Evolutionary conservation across 441 rosid genomes (phyloP), one percentile per base, ranked within the genome.

Genomic region (Manihot esculenta): DNA sequence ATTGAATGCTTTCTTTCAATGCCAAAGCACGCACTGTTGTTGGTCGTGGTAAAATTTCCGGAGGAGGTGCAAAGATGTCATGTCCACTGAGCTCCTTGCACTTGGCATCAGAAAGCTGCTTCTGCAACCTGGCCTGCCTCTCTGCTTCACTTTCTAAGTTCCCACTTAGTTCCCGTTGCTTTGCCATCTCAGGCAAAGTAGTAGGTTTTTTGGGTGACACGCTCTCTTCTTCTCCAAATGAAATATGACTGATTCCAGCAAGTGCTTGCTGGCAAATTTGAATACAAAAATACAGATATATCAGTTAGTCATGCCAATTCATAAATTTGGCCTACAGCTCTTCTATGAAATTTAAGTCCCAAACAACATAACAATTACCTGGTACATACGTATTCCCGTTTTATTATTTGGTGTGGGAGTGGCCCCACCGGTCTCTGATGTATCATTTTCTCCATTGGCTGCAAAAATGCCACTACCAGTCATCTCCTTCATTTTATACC

Each of bases 121-220:
- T 95, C 82, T 91, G 88, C 75, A 90, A 79, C 78, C 63, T 87
- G 26, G 81, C 76, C 69, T 67, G 60, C 21, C 61, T 41, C 41
- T 85, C 95, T 3, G 87, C 77, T 20, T 95, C 96, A 10, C 78
- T 87, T 70, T 87, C 95, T 66, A 86, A 65, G 0, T 90, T 84
- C 24, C 98, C 99, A 51, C 92, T 93, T 27, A 95, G 81, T 79
- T 95, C 99, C 23, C 98, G 89, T 87, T 95, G 99, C 83, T 95
- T 95, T 5, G 97, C 91, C 42, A 88, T 89, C 83, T 91, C 99
- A 18, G 97, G 86, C 65, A 91, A 48, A 55, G 90, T 74, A 64
- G 72, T 57, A 0, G 97, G 99, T 81, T 83, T 91, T 67, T 84
- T 88, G 30, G 92, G 98, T 35, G 95, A 85, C 56, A 86, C 56